phyloP scores from a whole-genome alignment of 306 rosid species.

The Morella rubra region DNA sequence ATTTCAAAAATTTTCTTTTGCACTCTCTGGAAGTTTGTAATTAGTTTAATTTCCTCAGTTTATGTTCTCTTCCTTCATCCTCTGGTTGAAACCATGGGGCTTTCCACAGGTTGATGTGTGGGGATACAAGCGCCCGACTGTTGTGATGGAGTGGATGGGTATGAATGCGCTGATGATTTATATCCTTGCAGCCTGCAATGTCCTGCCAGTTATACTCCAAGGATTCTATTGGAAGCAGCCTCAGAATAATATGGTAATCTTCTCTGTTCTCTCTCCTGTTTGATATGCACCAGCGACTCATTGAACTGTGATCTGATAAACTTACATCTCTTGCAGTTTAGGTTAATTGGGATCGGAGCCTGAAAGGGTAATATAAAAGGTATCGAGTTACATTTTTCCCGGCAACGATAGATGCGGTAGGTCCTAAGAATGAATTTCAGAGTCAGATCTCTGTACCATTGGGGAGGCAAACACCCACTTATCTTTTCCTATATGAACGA shows the following conservation, averaged over 20 bases:
- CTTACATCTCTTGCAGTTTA: constrained; percentile 41
- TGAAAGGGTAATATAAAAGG: constrained; percentile 34
- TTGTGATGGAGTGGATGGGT: constrained; percentile 87
- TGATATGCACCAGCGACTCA: background rate
- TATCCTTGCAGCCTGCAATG: constrained; percentile 76
- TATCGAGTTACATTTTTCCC: background rate
- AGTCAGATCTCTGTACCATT: background rate
- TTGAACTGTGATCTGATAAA: constrained; percentile 14
- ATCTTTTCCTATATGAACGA: too few relatives aligned
- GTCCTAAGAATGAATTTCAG: background rate
- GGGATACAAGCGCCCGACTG: constrained; percentile 54
- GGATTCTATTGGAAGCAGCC: constrained; percentile 85
- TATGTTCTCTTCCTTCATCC: background rate
- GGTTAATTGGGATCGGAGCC: constrained; percentile 55
- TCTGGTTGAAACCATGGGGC: background rate
- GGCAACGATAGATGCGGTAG: background rate
- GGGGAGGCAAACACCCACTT: background rate
- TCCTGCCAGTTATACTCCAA: constrained; percentile 76
- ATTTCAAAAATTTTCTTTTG: background rate
- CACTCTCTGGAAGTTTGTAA: background rate
- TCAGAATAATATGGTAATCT: constrained; percentile 69
- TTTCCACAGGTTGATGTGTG: constrained; percentile 78
- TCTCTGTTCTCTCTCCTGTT: background rate
- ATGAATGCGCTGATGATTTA: constrained; percentile 81
- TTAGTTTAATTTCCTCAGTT: background rate